Base-by-base conservation (phyloP, 305 asterid species). In the Fraxinus paxiana region DNA sequence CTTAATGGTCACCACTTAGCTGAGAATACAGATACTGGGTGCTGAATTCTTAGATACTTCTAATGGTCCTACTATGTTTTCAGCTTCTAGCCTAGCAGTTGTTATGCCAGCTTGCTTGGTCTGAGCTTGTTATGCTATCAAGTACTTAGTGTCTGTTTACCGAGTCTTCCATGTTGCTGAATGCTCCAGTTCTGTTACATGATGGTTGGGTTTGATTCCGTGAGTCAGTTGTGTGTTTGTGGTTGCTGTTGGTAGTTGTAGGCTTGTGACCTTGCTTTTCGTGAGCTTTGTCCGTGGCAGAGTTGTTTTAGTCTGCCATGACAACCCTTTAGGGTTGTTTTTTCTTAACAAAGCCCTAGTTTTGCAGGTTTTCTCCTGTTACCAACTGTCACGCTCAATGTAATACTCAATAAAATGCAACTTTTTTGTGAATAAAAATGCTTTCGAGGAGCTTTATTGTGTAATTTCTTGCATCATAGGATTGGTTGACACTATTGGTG, bases 221-320 rank as follows among this genome's bases (percentile, higher is more conserved):
- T 22, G 33, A 48, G 20, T 84, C 51, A 56, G 80, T 85, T 38
- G 17, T 59, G 70, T 20, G 70, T 61, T 18, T 22, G 33, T 72
- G 90, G 91, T 84, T 90, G 92, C 84, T 85, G 83, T 83, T 80
- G 88, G 84, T 89, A 77, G 95, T 87, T 80, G 75, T 77, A 41
- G 81, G 59, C 73, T 82, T 79, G 82, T 76, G 46, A 88, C 83
- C 90, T 87, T 75, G 91, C 85, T 72, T 72, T 72, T 70, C 85
- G 35, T 6, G 96, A 88, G 93, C 90, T 87, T 90, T 87, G 94
- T 97, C 89, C 80, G 4, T 89, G 97, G 97, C 93, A 82, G 89
- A 73, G 9, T 77, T 81, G 37, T 75, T 86, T 70, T 67, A 2
- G 41, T 26, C 89, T 86, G 94, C 94, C 90, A 85, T 79, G 89